Conservation (phyloP, 169 alveolate species). For the Cryptosporidium bovis region DNA sequence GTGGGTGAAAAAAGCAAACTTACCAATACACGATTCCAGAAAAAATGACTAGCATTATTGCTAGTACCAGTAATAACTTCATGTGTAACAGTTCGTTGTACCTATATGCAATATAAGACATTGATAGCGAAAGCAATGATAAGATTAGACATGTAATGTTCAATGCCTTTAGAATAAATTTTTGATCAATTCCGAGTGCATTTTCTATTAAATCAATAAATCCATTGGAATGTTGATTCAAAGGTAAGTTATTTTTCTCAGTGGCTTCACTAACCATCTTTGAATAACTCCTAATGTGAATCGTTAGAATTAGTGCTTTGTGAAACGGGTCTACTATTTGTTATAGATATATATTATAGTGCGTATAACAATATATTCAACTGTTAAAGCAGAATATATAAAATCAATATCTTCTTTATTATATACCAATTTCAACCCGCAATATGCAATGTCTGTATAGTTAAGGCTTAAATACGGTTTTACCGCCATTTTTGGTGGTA, state of each 20-base stretch:
- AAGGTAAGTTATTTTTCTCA: too few relatives aligned
- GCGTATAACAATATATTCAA: too few relatives aligned
- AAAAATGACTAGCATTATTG: constrained; percentile 16
- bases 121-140: constrained; percentile 40
- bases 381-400: too few relatives aligned
- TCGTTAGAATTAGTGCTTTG: too few relatives aligned
- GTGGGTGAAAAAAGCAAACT: neutral
- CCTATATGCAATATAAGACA: constrained; percentile 54
- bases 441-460: too few relatives aligned
- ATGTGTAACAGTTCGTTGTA: constrained; percentile 45
- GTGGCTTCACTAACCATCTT: too few relatives aligned
- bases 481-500: constrained; percentile 11
- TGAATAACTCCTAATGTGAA: too few relatives aligned
- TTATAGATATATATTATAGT: too few relatives aligned
- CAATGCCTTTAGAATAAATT: constrained; percentile 25
- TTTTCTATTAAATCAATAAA: constrained; percentile 27
- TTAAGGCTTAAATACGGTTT: neutral
- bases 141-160: constrained; percentile 48
- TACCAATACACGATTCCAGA: constrained; percentile 38
- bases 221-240: neutral
- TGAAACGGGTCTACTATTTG: too few relatives aligned
- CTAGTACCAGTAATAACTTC: constrained; percentile 21
- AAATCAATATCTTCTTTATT: too few relatives aligned
- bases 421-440: too few relatives aligned
- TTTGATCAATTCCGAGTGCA: constrained; percentile 57